These are phyloP conservation scores for Aspergillus carlsbadensis DNA, from an alignment of 495 filamentous ascomycete genomes.

Conservation along the genomic window DNA sequence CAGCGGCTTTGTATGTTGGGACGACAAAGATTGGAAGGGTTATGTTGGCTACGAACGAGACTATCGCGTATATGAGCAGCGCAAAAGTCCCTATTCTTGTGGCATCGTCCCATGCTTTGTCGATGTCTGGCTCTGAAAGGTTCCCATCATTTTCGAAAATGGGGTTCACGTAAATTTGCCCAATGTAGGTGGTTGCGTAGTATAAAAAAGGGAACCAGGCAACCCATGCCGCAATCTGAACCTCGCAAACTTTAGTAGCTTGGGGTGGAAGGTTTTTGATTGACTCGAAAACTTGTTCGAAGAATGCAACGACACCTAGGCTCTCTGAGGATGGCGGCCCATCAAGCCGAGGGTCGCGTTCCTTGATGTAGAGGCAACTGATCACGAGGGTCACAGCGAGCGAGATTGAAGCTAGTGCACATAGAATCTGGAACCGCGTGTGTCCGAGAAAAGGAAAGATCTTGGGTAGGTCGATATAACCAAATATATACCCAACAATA, in stretches of 20 bases:
- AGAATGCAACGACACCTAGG: conserved; percentile 72
- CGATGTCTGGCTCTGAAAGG: conserved; percentile 70
- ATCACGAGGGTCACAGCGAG: conserved; percentile 64
- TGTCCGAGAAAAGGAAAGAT: conserved; percentile 73
- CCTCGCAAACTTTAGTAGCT: conserved; percentile 77
- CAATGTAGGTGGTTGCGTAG: conserved; percentile 89
- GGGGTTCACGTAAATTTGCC: conserved; percentile 83
- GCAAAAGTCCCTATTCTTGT: conserved; percentile 83
- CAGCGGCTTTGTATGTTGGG: conserved; percentile 57
- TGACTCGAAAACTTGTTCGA: conserved; percentile 71
- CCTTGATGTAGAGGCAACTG: conserved; percentile 63
- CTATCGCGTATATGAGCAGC: conserved; percentile 81
- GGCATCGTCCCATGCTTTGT: conserved; percentile 75
- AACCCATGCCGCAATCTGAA: conserved; percentile 89
- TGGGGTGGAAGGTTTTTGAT: conserved; percentile 74
- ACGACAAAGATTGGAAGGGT: conserved; percentile 79
- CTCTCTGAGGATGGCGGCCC: conserved; percentile 55
- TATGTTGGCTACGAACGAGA: conserved; percentile 74
- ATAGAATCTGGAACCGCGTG: conserved; percentile 87
- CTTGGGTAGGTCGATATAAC: conserved; percentile 72
- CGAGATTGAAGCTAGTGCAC: conserved; percentile 72
- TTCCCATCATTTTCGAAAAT: conserved; percentile 71
- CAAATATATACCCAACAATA: conserved; percentile 80
- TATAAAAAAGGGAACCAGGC: conserved; percentile 95
- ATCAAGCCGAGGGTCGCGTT: conserved; percentile 77